Percentiles rank a stretch among this genome's conserved stretches.
Evolutionary conservation across 75 land plant genomes (phyloP).

Genomic region (Isoetes taiwanensis): DNA sequence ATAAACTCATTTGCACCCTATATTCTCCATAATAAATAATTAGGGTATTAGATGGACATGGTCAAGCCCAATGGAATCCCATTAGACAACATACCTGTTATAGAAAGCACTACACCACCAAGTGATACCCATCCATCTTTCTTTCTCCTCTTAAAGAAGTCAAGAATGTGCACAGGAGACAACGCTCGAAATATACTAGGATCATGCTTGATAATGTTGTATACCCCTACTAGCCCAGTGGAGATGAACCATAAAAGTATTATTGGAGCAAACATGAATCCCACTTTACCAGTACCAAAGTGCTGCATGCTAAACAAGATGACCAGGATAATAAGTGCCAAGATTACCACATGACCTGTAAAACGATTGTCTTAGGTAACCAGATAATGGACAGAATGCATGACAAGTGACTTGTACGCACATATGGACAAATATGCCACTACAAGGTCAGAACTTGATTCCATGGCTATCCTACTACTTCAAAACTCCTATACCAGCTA

Average conservation of each 20-base stretch:
- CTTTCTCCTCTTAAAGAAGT: constrained; percentile 17
- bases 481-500: too few species aligned
- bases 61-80: too few species aligned
- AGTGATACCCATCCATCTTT: constrained; percentile 34
- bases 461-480: too few species aligned
- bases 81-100: constrained; percentile 37
- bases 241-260: constrained; percentile 33
- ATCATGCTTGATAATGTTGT: constrained; percentile 27
- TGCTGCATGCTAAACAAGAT: constrained; percentile 35
- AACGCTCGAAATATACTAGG: constrained; percentile 29
- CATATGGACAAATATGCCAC: too few species aligned
- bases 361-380: too few species aligned
- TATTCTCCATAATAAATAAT: too few species aligned
- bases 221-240: constrained; percentile 32
- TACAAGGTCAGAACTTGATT: too few species aligned
- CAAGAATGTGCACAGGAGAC: constrained; percentile 31
- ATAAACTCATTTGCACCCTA: too few species aligned
- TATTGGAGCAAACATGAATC: constrained; percentile 44
- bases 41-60: too few species aligned
- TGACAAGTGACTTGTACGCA: too few species aligned
- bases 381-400: too few species aligned
- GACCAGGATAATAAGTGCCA: constrained; percentile 25
- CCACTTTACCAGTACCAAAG: constrained; percentile 33
- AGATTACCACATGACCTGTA: constrained; percentile 20
- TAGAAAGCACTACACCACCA: constrained; percentile 27